These are phyloP conservation scores for Flueggea neowawraea DNA, from an alignment of 441 rosid species.

Conservation along the genomic window DNA sequence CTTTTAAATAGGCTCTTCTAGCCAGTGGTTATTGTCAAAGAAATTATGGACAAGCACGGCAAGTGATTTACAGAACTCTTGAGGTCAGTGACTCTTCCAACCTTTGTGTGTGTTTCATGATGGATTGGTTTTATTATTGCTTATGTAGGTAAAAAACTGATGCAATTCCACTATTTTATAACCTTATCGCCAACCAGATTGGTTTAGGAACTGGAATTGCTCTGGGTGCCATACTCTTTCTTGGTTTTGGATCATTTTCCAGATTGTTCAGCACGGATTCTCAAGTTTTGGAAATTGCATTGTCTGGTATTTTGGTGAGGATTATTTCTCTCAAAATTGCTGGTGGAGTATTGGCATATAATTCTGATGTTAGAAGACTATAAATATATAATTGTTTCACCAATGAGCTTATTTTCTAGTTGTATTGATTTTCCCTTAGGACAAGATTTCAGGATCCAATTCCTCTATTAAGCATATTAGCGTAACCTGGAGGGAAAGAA, in stretches of 20 bases:
- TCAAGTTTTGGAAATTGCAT: slow-evolving; percentile 75
- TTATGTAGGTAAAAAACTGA: background rate
- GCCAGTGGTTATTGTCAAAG: slow-evolving; percentile 71
- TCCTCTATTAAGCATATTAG: too few species aligned
- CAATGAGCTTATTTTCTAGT: too few species aligned
- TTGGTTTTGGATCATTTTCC: slow-evolving; percentile 75
- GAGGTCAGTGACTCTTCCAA: slow-evolving; percentile 36
- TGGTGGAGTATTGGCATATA: too few species aligned
- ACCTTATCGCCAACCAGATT: slow-evolving; percentile 41
- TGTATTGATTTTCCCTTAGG: too few species aligned
- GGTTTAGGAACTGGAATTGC: slow-evolving; percentile 73
- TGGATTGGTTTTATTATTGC: background rate
- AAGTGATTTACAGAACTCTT: slow-evolving; percentile 58
- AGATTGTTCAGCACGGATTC: slow-evolving; percentile 70
- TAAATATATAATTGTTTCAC: too few species aligned
- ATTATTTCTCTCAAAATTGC: slow-evolving; percentile 1
- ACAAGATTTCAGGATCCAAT: too few species aligned
- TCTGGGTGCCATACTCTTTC: slow-evolving; percentile 60
- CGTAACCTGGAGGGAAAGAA: too few species aligned
- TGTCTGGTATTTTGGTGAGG: slow-evolving; percentile 76
- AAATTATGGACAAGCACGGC: slow-evolving; percentile 64
- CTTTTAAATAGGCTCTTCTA: slow-evolving; percentile 66
- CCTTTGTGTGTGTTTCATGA: background rate
- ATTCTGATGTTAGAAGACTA: too few species aligned
- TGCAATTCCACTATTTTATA: background rate